Evolutionary conservation across 1,284 basidiomycete genomes (phyloP), one percentile per base, ranked within the genome.

Genomic region (Marasmius oreades): DNA sequence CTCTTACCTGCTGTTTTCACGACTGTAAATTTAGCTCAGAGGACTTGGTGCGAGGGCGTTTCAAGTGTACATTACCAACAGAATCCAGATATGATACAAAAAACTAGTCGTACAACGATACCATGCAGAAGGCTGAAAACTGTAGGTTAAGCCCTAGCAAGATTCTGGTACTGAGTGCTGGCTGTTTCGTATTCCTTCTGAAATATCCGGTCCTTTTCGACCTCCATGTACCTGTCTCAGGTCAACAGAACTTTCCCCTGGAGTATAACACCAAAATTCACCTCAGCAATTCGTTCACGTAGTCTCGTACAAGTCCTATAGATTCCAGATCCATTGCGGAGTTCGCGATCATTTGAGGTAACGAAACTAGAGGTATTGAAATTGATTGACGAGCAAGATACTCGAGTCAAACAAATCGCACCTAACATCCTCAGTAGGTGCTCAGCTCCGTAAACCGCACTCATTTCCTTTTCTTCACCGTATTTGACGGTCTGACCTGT

Each of bases 301-400:
- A 95, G 63, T 98, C 95, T 62, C 88, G 80, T 14, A 99, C 82
- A 12, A 98, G 77, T 33, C 74, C 76, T 24, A 96, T 86, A 11
- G 90, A 91, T 66, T 97, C 95, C 1, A 83, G 77, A 66, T 99
- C 95, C 81, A 98, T 90, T n/a, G 83, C 88, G 14, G 95, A 96
- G 63, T 86, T 88, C 1, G 90, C 86, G 46, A 98, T 88, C 83
- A 98, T 95, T 63, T 81, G 77, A 2, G 89, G 89, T 36, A 91
- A 70, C 56, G 79, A 85, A 66, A 90, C 89, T 82, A 73, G 28
- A 4, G n/a, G n/a, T n/a, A n/a, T n/a, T 68, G 73, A 78, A 3
- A 16, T 7, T 55, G 37, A 34, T 39, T 34, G 55, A 42, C 18
- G 34, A 31, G 42, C n/a, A 7, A 16, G 52, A 12, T 39, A 34